A percentile compares a stretch with the other conserved stretches of the same genome.
These are phyloP conservation scores for Russula emetica DNA, from an alignment of 768 basidiomycete genomes.

Conservation along the genomic window DNA sequence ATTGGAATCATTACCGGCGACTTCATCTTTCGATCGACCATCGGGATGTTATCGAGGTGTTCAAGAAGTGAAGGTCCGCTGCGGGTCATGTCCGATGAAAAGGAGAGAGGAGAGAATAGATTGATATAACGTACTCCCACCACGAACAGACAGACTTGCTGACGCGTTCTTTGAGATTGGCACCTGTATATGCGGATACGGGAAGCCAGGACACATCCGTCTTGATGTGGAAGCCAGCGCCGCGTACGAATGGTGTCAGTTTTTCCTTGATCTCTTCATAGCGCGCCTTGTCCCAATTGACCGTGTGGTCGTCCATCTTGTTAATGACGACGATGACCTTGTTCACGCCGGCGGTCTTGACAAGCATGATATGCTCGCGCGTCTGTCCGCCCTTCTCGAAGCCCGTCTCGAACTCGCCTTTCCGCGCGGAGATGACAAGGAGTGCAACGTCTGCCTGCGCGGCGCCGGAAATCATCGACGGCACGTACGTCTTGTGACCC, in stretches of 20 bases:
- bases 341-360: conserved; percentile 96
- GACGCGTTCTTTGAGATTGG: conserved; percentile 86
- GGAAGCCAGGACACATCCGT: conserved; percentile 92
- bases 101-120: conserved; percentile 2
- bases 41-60: conserved; percentile 81
- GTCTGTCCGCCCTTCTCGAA: conserved; percentile 99
- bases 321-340: conserved; percentile 87
- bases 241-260: conserved; percentile 81
- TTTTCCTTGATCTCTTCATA: conserved; percentile 92
- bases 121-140: conserved; percentile 67
- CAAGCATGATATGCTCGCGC: conserved; percentile 94
- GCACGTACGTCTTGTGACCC: conserved; percentile 98
- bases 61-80: conserved; percentile 84
- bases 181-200: conserved; percentile 86
- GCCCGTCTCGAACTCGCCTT: conserved; percentile 99
- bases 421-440: conserved; percentile 95
- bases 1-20: conserved; percentile 95
- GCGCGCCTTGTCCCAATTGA: conserved; percentile 80
- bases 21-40: conserved; percentile 88
- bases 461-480: conserved; percentile 96
- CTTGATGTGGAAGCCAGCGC: conserved; percentile 91
- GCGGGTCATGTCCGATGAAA: conserved; percentile 9
- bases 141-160: conserved; percentile 66
- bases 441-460: conserved; percentile 98
- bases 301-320: conserved; percentile 98